Conservation (phyloP, 371 early-diverging fungal species). For the Mortierella polycephala region DNA sequence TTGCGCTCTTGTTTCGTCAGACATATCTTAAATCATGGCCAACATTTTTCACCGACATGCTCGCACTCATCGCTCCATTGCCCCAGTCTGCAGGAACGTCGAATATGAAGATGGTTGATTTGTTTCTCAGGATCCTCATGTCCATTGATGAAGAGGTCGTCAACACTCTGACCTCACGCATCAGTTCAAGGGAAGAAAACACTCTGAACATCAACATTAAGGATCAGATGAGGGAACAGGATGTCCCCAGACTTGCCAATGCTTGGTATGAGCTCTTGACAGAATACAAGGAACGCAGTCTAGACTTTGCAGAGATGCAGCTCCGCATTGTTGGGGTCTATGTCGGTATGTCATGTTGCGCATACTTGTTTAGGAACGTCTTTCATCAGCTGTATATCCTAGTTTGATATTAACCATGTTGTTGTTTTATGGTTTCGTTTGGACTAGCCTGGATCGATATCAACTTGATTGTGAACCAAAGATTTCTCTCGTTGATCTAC, state of each 20-base stretch:
- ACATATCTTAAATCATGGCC: constrained; percentile 91
- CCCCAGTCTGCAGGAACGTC: constrained; percentile 48
- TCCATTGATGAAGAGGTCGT: constrained; percentile 94
- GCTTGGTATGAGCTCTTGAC: constrained; percentile 81
- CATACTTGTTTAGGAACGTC: background rate
- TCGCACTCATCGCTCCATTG: constrained; percentile 67
- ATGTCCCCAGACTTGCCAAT: constrained; percentile 78
- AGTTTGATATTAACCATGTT: background rate
- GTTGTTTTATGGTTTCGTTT: background rate
- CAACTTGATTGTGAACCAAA: constrained; percentile 85
- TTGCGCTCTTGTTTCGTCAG: constrained; percentile 85
- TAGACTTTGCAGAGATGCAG: constrained; percentile 69
- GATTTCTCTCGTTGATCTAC: constrained; percentile 82
- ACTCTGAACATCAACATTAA: constrained; percentile 86
- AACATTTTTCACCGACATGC: constrained; percentile 87
- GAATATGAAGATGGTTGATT: constrained; percentile 75
- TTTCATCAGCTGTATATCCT: background rate
- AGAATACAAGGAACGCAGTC: constrained; percentile 63
- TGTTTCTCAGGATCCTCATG: constrained; percentile 82
- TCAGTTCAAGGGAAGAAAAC: constrained; percentile 70
- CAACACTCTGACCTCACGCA: constrained; percentile 75
- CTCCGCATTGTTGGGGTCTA: constrained; percentile 75
- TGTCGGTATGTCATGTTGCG: constrained; percentile 53
- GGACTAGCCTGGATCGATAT: constrained; percentile 93
- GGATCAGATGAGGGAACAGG: constrained; percentile 91